Evolutionary conservation across 2,329 filamentous ascomycete genomes (phyloP).

Genomic region (Cadophora gregata): DNA sequence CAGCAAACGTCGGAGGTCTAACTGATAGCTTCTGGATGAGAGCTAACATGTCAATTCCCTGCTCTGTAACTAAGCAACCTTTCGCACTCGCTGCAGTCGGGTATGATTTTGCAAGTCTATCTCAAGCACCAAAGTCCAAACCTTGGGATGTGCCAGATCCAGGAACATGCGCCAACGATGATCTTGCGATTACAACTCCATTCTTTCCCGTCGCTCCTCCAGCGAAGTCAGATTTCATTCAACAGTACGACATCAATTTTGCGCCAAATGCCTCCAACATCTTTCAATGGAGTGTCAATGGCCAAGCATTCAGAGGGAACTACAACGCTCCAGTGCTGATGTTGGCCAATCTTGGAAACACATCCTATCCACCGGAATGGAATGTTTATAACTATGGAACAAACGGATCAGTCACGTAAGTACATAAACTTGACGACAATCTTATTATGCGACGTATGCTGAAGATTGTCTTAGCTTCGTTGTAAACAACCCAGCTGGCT

Average conservation of each 20-base stretch:
- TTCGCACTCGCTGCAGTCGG: conserved; percentile 61
- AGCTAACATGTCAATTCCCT: conserved; percentile 53
- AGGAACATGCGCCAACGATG: conserved; percentile 60
- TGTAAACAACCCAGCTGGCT: conserved; percentile 56
- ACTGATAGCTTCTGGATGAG: conserved; percentile 65
- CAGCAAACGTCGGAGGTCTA: conserved; percentile 51
- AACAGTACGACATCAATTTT: conserved; percentile 16
- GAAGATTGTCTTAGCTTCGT: conserved; percentile 48
- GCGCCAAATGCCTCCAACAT: conserved; percentile 56
- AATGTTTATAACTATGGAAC: conserved; percentile 61
- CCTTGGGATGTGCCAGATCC: conserved; percentile 48
- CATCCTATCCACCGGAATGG: conserved; percentile 58
- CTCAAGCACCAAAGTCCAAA: conserved; percentile 9
- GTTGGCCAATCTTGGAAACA: conserved; percentile 57
- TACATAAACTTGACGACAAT: too few species aligned
- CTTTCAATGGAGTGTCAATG: conserved; percentile 59
- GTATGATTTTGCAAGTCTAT: conserved; percentile 19
- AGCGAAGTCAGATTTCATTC: conserved; percentile 34
- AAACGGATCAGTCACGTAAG: conserved; percentile 54
- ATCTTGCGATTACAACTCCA: conserved; percentile 15
- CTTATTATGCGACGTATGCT: too few species aligned
- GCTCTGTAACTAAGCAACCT: conserved; percentile 55
- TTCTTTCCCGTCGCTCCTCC: conserved; percentile 14
- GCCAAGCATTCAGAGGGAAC: conserved; percentile 49
- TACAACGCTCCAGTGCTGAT: conserved; percentile 66